Conservation (phyloP, 202 grass and related monocot species). For the Zoysia matrella region DNA sequence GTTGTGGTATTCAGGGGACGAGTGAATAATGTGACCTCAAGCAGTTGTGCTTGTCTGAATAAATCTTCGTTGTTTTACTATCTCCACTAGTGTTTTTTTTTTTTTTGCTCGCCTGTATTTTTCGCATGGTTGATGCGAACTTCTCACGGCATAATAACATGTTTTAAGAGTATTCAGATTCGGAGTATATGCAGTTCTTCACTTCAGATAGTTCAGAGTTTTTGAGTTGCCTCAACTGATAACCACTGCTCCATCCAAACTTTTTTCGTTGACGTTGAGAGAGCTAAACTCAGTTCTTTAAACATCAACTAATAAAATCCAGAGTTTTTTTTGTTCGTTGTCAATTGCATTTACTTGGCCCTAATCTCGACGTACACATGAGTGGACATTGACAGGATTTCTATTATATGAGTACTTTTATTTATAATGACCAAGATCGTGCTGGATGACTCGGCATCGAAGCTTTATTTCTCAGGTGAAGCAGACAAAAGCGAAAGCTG, state of each 20-base stretch:
- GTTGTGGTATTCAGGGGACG: not conserved
- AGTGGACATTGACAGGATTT: constrained; percentile 18
- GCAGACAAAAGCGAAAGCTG: not conserved
- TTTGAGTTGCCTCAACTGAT: no score
- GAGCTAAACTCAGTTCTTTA: no score
- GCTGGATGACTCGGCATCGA: not conserved
- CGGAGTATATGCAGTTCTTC: not conserved
- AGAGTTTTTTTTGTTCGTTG: not conserved
- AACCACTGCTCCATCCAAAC: no score
- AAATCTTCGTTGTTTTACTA: not conserved
- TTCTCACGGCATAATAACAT: not conserved
- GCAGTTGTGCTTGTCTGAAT: not conserved
- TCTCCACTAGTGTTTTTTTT: no score
- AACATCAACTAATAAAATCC: no score
- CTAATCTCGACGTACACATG: not conserved
- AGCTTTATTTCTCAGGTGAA: not conserved
- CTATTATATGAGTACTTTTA: not conserved
- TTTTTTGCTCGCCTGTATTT: not conserved
- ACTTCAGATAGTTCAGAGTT: no score
- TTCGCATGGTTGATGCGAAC: not conserved
- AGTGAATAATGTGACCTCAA: not conserved
- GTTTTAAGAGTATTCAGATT: not conserved
- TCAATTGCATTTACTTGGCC: not conserved
- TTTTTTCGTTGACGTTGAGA: no score
- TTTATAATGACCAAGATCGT: not conserved